phyloP scores from a whole-genome alignment of 225 moss, liverwort and hornwort species.

The Marchantia polymorpha region DNA sequence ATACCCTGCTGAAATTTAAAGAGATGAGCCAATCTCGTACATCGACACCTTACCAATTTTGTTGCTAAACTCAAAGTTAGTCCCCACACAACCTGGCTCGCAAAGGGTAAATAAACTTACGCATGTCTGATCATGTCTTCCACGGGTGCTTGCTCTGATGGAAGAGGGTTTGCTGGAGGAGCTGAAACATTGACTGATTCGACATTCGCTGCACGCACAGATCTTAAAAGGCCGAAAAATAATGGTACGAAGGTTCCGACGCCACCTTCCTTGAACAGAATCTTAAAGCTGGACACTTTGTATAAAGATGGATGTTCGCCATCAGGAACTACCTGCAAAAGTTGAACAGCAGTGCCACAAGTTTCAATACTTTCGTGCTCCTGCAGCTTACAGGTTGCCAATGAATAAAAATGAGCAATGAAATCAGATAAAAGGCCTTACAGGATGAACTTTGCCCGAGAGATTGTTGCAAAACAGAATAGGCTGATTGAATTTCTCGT shows the following conservation, averaged over 20 bases:
- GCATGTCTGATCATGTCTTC: constrained; percentile 92
- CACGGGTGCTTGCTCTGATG: constrained; percentile 66
- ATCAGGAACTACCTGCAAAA: constrained; percentile 75
- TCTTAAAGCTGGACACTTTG: constrained; percentile 70
- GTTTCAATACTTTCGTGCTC: not conserved
- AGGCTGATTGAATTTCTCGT: constrained; percentile 91
- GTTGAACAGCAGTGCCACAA: not conserved
- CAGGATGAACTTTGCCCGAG: constrained; percentile 94
- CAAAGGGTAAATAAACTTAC: constrained; percentile 50
- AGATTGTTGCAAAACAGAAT: constrained; percentile 98
- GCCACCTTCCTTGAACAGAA: constrained; percentile 91
- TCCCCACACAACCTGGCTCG: too few relatives aligned
- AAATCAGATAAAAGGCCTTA: constrained; percentile 30
- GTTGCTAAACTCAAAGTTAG: not conserved
- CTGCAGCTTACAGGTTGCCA: not conserved
- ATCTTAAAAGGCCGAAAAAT: constrained; percentile 73
- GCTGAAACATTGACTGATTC: constrained; percentile 52
- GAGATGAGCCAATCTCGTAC: too few relatives aligned
- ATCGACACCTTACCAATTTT: not conserved
- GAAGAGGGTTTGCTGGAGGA: constrained; percentile 76
- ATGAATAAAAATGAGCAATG: not conserved
- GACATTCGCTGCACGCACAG: constrained; percentile 58
- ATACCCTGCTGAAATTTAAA: not conserved
- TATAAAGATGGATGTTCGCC: constrained; percentile 71
- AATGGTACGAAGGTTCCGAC: constrained; percentile 94